Evolutionary conservation across 192 early-diverging fungal genomes (phyloP).

Genomic region (Coemansia sp.): DNA sequence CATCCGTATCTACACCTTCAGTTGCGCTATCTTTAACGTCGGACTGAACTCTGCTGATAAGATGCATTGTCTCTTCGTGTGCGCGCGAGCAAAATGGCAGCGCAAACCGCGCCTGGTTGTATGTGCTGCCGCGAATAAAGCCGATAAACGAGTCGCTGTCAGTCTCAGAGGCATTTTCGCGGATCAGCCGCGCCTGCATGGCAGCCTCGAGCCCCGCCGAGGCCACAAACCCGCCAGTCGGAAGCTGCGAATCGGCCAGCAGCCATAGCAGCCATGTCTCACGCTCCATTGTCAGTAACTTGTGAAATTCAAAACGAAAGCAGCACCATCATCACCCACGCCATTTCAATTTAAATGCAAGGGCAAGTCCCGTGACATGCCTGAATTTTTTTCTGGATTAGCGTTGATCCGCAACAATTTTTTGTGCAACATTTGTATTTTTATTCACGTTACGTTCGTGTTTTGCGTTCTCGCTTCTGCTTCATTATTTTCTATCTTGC

Average conservation of each 20-base stretch:
- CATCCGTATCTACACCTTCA: constrained; percentile 9
- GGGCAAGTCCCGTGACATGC: neutral
- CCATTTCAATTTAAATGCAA: neutral
- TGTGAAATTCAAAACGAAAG: neutral
- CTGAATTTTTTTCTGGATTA: constrained; percentile 6
- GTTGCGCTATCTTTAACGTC: constrained; percentile 18
- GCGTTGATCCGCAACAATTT: constrained; percentile 4
- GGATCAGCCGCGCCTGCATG: constrained; percentile 65
- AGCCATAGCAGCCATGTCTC: constrained; percentile 78
- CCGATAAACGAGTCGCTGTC: constrained; percentile 24
- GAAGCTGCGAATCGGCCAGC: constrained; percentile 89
- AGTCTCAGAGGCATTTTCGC: constrained; percentile 21
- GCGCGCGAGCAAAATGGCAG: constrained; percentile 64
- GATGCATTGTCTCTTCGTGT: constrained; percentile 12
- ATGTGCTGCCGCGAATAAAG: constrained; percentile 63
- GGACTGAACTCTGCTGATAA: neutral
- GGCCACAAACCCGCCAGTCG: constrained; percentile 93
- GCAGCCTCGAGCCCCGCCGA: constrained; percentile 89
- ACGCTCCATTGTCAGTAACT: constrained; percentile 27
- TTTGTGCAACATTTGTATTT: neutral
- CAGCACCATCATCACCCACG: neutral
- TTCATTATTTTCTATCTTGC: constrained; percentile 10
- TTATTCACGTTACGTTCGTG: neutral
- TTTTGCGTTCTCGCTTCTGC: constrained; percentile 3
- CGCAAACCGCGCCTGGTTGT: constrained; percentile 68